Percentiles rank a stretch among this genome's conserved stretches.
Evolutionary conservation across 352 stramenopile genomes (phyloP).

Genomic region (Peronosclerospora sorghi): DNA sequence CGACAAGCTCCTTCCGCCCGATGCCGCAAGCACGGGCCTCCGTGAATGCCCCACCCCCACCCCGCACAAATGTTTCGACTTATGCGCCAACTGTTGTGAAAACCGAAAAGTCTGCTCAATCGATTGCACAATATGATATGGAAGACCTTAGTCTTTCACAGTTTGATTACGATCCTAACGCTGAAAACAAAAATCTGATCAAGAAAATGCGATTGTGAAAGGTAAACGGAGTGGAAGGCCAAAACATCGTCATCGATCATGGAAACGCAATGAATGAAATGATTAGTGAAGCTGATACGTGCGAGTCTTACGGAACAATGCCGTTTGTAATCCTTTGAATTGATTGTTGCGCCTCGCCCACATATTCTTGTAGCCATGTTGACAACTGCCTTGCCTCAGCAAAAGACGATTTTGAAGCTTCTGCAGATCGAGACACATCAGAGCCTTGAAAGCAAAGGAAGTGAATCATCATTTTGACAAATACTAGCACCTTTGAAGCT

Average conservation of each 20-base stretch:
- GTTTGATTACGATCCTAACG: conserved; percentile 67
- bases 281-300: conserved; percentile 2
- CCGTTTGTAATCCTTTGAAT: conserved; percentile 89
- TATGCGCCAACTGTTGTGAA: conserved; percentile 17
- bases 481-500: conserved; percentile 47
- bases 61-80: conserved; percentile 23
- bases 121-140: conserved; percentile 45
- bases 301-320: conserved; percentile 47
- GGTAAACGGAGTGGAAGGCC: background rate
- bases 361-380: conserved; percentile 88
- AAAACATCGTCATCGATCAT: background rate
- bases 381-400: conserved; percentile 55
- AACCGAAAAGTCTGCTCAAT: conserved; percentile 7
- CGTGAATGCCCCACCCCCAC: conserved; percentile 35
- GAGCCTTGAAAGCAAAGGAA: conserved; percentile 75
- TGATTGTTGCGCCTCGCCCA: conserved; percentile 90
- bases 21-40: conserved; percentile 16
- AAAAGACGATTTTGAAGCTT: conserved; percentile 63
- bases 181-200: conserved; percentile 8
- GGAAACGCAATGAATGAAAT: conserved; percentile 11
- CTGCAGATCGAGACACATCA: conserved; percentile 77
- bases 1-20: conserved; percentile 12
- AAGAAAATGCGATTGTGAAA: conserved; percentile 35
- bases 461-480: conserved; percentile 78
- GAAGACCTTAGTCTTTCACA: conserved; percentile 77